phyloP scores from a whole-genome alignment of 2,329 filamentous ascomycete genomes.

The Colletotrichum australisinense region DNA sequence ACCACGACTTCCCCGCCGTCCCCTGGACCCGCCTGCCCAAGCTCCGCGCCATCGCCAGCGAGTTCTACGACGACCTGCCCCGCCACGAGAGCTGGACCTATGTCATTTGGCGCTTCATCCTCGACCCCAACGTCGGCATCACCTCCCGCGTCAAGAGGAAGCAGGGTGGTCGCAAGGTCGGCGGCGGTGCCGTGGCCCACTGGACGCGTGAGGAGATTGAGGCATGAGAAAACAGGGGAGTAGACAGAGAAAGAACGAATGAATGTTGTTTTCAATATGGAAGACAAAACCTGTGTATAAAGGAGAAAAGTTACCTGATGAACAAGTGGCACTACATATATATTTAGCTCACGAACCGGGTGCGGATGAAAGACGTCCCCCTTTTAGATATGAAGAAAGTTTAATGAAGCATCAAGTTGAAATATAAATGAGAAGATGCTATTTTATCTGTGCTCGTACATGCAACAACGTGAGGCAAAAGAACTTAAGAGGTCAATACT shows the following conservation, averaged over 20 bases:
- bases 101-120: conserved; percentile 96
- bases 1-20: conserved; percentile 97
- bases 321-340: not conserved
- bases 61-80: conserved; percentile 92
- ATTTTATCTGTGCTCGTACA: too few species aligned
- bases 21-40: conserved; percentile 90
- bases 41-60: conserved; percentile 82
- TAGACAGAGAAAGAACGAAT: not conserved
- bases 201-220: conserved; percentile 80
- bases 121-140: conserved; percentile 88
- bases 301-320: not conserved
- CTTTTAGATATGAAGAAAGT: not conserved
- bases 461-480: too few species aligned
- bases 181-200: conserved; percentile 51
- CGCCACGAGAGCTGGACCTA: conserved; percentile 90
- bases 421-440: not conserved
- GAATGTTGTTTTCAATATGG: not conserved
- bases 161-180: conserved; percentile 75
- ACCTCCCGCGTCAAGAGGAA: conserved; percentile 94
- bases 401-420: not conserved
- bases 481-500: too few species aligned
- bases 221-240: conserved; percentile 53
- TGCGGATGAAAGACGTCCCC: not conserved
- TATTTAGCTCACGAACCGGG: not conserved
- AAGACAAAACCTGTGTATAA: not conserved